These are phyloP conservation scores for Aspergillus sp. DNA, from an alignment of 2,329 filamentous ascomycete species.

Conservation along the genomic window DNA sequence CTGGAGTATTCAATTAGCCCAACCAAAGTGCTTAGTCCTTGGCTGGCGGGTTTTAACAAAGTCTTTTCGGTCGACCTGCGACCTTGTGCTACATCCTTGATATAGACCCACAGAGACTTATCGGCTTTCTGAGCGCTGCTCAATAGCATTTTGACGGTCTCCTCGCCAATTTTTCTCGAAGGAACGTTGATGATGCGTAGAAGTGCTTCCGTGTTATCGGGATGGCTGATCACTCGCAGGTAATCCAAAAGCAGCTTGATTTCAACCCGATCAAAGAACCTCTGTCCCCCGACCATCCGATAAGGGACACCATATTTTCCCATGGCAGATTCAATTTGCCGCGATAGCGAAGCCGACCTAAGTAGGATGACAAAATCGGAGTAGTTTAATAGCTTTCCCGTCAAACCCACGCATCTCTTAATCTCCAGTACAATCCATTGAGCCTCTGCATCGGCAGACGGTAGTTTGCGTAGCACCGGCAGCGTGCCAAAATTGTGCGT, in stretches of 20 bases:
- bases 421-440: conserved; percentile 89
- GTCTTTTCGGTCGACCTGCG: conserved; percentile 53
- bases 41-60: conserved; percentile 55
- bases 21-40: conserved; percentile 59
- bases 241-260: conserved; percentile 88
- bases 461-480: conserved; percentile 76
- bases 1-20: conserved; percentile 59
- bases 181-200: conserved; percentile 83
- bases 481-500: conserved; percentile 77
- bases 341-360: conserved; percentile 78
- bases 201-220: conserved; percentile 82
- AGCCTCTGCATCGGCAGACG: conserved; percentile 70
- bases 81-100: conserved; percentile 60
- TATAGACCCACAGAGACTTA: conserved; percentile 72
- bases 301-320: conserved; percentile 82
- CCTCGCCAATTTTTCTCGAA: conserved; percentile 75
- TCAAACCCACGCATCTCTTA: conserved; percentile 66
- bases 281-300: conserved; percentile 84
- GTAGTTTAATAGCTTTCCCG: conserved; percentile 69
- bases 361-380: conserved; percentile 84
- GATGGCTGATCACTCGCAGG: conserved; percentile 78
- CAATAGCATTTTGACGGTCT: conserved; percentile 70
- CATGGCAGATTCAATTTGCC: conserved; percentile 80
- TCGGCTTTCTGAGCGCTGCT: conserved; percentile 72
- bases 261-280: conserved; percentile 89